phyloP scores from a whole-genome alignment of 192 early-diverging fungal species.

The Podila clonocystis region DNA sequence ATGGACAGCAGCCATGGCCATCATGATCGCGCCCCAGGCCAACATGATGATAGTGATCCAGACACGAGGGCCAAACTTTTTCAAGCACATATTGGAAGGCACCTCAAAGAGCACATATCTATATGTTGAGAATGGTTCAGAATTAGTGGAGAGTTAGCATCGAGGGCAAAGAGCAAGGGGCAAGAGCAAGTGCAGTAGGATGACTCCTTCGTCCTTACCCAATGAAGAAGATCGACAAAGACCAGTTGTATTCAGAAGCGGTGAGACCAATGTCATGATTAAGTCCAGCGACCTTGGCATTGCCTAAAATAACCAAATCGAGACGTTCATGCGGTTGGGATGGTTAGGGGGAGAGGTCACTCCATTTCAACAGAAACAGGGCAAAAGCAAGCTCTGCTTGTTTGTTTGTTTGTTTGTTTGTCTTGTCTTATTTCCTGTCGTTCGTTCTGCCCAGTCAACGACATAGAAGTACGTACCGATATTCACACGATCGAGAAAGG shows the following conservation, averaged over 20 bases:
- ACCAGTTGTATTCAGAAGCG: conserved; percentile 63
- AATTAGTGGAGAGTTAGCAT: background rate
- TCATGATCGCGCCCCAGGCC: conserved; percentile 63
- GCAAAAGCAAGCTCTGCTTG: background rate
- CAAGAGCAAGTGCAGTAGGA: background rate
- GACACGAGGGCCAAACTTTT: conserved; percentile 61
- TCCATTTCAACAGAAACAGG: too few relatives aligned
- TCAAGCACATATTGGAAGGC: conserved; percentile 76
- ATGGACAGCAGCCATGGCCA: conserved; percentile 60
- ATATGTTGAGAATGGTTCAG: background rate
- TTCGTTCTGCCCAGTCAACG: background rate
- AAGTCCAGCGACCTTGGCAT: conserved; percentile 67
- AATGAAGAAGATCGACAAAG: conserved; percentile 75
- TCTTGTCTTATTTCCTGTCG: background rate
- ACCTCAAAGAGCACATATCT: conserved; percentile 78
- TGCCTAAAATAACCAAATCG: conserved; percentile 42
- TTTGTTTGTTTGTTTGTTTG: conserved; percentile 1
- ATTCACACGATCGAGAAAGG: conserved; percentile 72
- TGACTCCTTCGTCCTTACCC: conserved; percentile 54
- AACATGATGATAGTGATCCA: conserved; percentile 71
- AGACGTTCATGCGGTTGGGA: background rate
- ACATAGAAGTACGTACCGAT: conserved; percentile 23
- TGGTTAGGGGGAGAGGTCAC: background rate
- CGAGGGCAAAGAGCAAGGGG: background rate
- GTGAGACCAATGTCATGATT: conserved; percentile 55